phyloP scores from a whole-genome alignment of 768 basidiomycete genomes.

The Brasilioporus rufonigricans region DNA sequence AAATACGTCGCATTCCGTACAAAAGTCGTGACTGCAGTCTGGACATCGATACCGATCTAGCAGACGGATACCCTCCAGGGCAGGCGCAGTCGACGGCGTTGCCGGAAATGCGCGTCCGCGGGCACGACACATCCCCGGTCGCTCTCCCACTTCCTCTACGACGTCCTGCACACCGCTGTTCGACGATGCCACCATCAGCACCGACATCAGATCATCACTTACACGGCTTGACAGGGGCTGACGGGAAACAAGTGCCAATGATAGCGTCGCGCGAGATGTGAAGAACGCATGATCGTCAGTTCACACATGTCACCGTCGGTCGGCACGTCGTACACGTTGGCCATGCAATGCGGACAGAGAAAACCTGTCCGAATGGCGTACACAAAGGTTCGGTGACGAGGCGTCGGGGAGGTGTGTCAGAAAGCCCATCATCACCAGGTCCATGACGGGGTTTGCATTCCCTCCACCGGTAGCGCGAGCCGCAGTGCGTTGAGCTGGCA shows the following conservation, averaged over 20 bases:
- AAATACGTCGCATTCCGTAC: conserved; percentile 78
- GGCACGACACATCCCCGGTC: conserved; percentile 59
- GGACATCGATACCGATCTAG: no score
- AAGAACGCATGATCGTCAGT: conserved; percentile 96
- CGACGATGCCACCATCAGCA: conserved; percentile 3
- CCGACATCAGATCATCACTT: conserved; percentile 34
- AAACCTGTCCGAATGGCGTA: conserved; percentile 90
- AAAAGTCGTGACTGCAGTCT: conserved; percentile 85
- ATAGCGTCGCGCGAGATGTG: conserved; percentile 94
- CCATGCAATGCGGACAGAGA: conserved; percentile 91
- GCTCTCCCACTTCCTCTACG: conserved; percentile 38
- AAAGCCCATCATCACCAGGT: no score
- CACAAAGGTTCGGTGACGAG: conserved; percentile 73
- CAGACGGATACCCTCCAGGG: conserved; percentile 71
- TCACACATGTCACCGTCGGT: conserved; percentile 98
- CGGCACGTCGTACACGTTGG: conserved; percentile 95
- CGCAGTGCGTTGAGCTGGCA: conserved; percentile 75
- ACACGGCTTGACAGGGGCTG: conserved; percentile 82
- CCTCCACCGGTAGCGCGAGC: conserved; percentile 46
- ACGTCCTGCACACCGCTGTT: conserved; percentile 31
- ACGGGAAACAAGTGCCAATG: conserved; percentile 97
- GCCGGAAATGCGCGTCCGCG: conserved; percentile 73
- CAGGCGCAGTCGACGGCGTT: conserved; percentile 34
- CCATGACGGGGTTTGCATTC: no score
- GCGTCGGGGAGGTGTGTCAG: conserved; percentile 87